phyloP scores from a whole-genome alignment of 352 stramenopile species.

The Pythium coloratum region DNA sequence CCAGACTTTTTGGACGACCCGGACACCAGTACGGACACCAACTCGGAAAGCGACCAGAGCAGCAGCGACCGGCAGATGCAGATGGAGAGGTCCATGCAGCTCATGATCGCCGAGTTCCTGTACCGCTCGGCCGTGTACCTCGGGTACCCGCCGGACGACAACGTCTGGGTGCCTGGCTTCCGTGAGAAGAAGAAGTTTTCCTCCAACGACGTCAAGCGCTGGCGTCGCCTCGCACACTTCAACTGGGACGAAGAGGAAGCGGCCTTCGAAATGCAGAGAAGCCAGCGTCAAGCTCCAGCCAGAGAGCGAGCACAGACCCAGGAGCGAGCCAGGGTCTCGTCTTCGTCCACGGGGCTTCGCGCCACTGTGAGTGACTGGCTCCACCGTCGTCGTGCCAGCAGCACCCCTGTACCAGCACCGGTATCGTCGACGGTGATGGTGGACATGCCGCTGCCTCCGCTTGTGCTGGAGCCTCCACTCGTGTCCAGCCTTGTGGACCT shows the following conservation, averaged over 20 bases:
- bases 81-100: conserved; percentile 57
- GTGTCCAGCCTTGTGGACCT: conserved; percentile 39
- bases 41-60: background rate
- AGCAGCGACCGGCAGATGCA: conserved; percentile 18
- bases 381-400: background rate
- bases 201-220: conserved; percentile 76
- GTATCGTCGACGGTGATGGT: background rate
- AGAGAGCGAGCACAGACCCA: background rate
- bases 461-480: conserved; percentile 42
- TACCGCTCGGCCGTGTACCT: conserved; percentile 71
- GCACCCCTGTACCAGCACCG: too few species aligned
- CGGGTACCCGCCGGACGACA: conserved; percentile 49
- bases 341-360: conserved; percentile 24
- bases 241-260: conserved; percentile 66
- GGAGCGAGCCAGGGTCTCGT: conserved; percentile 3
- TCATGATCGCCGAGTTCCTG: conserved; percentile 83
- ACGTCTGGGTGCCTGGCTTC: conserved; percentile 65
- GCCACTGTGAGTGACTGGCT: conserved; percentile 31
- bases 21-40: background rate
- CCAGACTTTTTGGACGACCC: conserved; percentile 18
- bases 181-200: conserved; percentile 70
- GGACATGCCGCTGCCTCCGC: conserved; percentile 2
- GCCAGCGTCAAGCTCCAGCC: background rate
- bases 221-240: conserved; percentile 66
- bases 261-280: conserved; percentile 23